Evolutionary conservation across 2,329 filamentous ascomycete genomes (phyloP).

Genomic region (Catunica adiposa): DNA sequence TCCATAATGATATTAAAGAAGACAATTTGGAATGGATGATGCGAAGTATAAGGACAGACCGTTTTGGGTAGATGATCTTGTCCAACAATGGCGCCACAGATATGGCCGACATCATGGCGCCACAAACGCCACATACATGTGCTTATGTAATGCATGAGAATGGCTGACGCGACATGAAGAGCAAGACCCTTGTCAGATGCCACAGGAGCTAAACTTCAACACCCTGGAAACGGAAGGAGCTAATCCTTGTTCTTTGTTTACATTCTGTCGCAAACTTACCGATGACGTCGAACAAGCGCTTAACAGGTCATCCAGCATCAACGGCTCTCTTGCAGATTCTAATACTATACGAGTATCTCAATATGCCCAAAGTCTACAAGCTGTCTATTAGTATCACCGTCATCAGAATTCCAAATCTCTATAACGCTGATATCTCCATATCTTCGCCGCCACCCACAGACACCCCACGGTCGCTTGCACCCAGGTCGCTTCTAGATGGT

Average conservation of each 20-base stretch:
- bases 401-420: neutral
- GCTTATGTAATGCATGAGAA: too few relatives aligned
- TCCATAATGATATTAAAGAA: neutral
- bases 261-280: conserved; percentile 1
- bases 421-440: neutral
- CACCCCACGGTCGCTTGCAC: neutral
- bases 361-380: neutral
- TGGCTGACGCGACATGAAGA: too few relatives aligned
- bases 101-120: too few relatives aligned
- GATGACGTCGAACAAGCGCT: conserved; percentile 4
- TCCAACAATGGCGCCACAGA: too few relatives aligned
- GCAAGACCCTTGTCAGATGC: too few relatives aligned
- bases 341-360: neutral
- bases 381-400: neutral
- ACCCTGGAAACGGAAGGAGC: too few relatives aligned
- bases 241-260: neutral
- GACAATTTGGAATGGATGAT: neutral
- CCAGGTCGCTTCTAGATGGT: neutral
- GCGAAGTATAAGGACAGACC: too few relatives aligned
- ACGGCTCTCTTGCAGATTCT: neutral
- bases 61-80: too few relatives aligned
- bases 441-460: neutral
- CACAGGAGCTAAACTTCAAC: too few relatives aligned
- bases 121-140: too few relatives aligned
- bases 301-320: neutral